Base-by-base conservation (phyloP, 1,284 basidiomycete genomes). In the Anthracocystis panici-leucophaei region DNA sequence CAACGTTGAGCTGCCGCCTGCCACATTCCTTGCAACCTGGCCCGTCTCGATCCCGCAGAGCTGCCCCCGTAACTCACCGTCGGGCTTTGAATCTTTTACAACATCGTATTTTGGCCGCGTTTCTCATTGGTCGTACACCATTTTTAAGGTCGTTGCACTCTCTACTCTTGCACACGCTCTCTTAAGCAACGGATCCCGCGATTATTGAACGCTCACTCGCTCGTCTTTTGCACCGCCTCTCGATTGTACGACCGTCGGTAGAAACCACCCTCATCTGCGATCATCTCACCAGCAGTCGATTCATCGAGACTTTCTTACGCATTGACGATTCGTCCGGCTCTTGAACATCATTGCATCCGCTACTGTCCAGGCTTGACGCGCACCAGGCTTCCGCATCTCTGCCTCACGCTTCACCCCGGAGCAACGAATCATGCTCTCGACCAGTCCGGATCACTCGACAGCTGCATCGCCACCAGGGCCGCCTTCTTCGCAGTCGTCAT, bases 401-500 rank as follows among this genome's bases (percentile, higher is more conserved):
- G 5, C 27, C 14, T 18, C 2, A n/a, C 16, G 57, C 57, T 16
- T 42, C 40, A 9, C 18, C 16, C 23, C 12, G 7, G 41, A 55
- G 55, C 68, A 29, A 42, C 52, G 58, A 71, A 76, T 18, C 68
- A 76, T 76, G 74, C 71, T 59, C 56, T 69, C 60, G 31, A 67
- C 50, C 49, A 74, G 73, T 31, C 72, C 71, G 31, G 57, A 70
- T 33, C 54, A 23, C 54, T 29, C 58, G 18, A 63, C 63, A 54
- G 66, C 66, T 48, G 66, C 63, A 57, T 77, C 71, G 38, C 66
- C 75, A 56, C 70, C 69, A 31, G 74, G 67, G 46, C 58, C 65
- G n/a, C 42, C 55, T 27, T 77, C 75, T 38, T 70, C 75, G 29
- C 75, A 77, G 62, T 75, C 75, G 27, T 77, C 75, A 11, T 75